Evolutionary conservation across 495 filamentous ascomycete species (phyloP).

Genomic region (Opeltia flavorubescens): DNA sequence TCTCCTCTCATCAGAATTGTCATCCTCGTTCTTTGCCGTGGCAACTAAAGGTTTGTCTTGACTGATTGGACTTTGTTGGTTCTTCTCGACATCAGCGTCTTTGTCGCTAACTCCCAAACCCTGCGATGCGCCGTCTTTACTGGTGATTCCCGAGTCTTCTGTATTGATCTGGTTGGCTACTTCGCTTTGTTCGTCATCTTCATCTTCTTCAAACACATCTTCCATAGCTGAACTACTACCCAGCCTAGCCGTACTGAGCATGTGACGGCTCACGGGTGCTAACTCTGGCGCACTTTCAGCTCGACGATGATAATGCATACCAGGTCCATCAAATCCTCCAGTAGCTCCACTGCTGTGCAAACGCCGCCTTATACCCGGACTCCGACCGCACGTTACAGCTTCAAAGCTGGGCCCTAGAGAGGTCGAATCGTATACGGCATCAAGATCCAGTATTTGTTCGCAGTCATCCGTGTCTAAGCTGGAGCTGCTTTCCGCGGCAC

Average conservation of each 20-base stretch:
- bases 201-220: constrained; percentile 94
- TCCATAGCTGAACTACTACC: constrained; percentile 53
- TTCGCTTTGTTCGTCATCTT: constrained; percentile 52
- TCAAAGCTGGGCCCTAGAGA: constrained; percentile 15
- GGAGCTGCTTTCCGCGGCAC: constrained; percentile 21
- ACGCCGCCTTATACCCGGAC: constrained; percentile 48
- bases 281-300: constrained; percentile 87
- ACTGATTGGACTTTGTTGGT: constrained; percentile 1
- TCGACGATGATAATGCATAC: constrained; percentile 68
- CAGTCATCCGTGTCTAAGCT: constrained; percentile 43
- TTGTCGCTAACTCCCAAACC: constrained; percentile 39
- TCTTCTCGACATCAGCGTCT: constrained; percentile 19
- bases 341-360: constrained; percentile 79
- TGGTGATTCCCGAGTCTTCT: constrained; percentile 14
- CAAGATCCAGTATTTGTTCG: constrained; percentile 80
- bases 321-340: constrained; percentile 63
- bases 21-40: no score
- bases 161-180: no score
- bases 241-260: constrained; percentile 42
- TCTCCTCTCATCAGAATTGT: no score
- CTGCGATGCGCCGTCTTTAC: constrained; percentile 45
- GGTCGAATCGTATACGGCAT: constrained; percentile 87
- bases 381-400: constrained; percentile 42
- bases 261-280: constrained; percentile 60
- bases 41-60: no score